Evolutionary conservation across 257 asterid genomes (phyloP).

Genomic region (Solanum ossicruentum): DNA sequence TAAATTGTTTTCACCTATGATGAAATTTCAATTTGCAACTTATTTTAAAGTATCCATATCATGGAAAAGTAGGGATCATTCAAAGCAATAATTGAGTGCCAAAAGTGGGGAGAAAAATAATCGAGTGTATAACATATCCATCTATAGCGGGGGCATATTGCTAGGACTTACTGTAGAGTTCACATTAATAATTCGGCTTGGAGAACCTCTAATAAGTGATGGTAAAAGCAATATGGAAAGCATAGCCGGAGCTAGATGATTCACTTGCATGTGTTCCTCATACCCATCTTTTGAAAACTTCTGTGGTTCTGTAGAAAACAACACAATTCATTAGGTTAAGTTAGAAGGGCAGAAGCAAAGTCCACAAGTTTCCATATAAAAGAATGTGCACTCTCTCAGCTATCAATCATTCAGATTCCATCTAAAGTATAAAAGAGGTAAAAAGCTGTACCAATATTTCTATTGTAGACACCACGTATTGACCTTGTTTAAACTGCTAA

Average conservation of each 20-base stretch:
- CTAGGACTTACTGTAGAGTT: conserved; percentile 67
- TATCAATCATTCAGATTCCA: not conserved
- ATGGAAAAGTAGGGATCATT: not conserved
- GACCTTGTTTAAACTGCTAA: not conserved
- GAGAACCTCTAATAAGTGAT: conserved; percentile 85
- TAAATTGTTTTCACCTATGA: not conserved
- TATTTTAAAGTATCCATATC: not conserved
- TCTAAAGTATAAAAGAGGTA: not conserved
- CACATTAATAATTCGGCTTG: conserved; percentile 85
- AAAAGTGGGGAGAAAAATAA: not conserved
- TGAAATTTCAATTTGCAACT: not conserved
- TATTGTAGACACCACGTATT: not conserved
- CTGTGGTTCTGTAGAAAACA: conserved; percentile 63
- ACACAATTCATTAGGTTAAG: not conserved
- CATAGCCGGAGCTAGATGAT: conserved; percentile 96
- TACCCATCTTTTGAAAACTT: conserved; percentile 70
- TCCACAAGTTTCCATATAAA: not conserved
- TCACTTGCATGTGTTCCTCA: conserved; percentile 95
- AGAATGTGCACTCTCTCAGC: not conserved
- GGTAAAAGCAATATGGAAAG: conserved; percentile 86
- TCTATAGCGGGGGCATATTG: not conserved
- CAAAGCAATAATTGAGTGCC: not conserved
- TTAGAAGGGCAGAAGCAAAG: not conserved
- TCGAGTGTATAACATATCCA: not conserved
- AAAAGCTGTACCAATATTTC: not conserved